phyloP scores from a whole-genome alignment of 2,329 filamentous ascomycete genomes.

The Geosmithia morbida region DNA sequence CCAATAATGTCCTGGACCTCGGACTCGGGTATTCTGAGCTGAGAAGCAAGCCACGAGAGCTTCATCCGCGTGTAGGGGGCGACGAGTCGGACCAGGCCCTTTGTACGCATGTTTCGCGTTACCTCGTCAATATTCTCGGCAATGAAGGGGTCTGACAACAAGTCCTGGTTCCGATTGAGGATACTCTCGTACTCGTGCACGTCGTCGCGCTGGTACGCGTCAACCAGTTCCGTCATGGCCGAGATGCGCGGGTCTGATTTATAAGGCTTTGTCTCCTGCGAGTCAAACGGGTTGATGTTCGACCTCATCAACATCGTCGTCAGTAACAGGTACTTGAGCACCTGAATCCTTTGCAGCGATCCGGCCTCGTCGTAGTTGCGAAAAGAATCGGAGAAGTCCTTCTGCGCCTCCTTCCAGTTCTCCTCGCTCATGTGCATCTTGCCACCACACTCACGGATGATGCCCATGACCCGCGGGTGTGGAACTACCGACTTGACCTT shows the following conservation, averaged over 20 bases:
- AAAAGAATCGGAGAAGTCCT: constrained; percentile 97
- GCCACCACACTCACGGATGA: constrained; percentile 94
- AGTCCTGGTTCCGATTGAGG: constrained; percentile 73
- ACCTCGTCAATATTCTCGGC: constrained; percentile 99
- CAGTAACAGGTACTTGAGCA: constrained; percentile 90
- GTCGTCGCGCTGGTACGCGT: constrained; percentile 91
- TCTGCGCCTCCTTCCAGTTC: constrained; percentile 96
- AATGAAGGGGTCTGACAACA: constrained; percentile 87
- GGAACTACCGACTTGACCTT: constrained; percentile 93
- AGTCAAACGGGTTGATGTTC: constrained; percentile 97
- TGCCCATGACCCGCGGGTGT: constrained; percentile 97
- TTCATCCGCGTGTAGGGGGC: constrained; percentile 91
- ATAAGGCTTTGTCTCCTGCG: constrained; percentile 97
- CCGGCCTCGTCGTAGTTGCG: constrained; percentile 98
- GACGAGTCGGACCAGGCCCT: constrained; percentile 84
- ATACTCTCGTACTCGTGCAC: constrained; percentile 85
- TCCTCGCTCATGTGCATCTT: constrained; percentile 99
- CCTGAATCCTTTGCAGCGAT: constrained; percentile 89
- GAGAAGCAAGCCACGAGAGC: constrained; percentile 71
- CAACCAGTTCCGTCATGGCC: constrained; percentile 93
- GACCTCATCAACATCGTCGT: constrained; percentile 98
- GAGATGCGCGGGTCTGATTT: constrained; percentile 89
- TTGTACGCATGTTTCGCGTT: constrained; percentile 94
- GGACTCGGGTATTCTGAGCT: constrained; percentile 68
- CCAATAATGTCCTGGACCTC: constrained; percentile 95